Evolutionary conservation across 352 stramenopile genomes (phyloP).

Genomic region (Pythium volutum): DNA sequence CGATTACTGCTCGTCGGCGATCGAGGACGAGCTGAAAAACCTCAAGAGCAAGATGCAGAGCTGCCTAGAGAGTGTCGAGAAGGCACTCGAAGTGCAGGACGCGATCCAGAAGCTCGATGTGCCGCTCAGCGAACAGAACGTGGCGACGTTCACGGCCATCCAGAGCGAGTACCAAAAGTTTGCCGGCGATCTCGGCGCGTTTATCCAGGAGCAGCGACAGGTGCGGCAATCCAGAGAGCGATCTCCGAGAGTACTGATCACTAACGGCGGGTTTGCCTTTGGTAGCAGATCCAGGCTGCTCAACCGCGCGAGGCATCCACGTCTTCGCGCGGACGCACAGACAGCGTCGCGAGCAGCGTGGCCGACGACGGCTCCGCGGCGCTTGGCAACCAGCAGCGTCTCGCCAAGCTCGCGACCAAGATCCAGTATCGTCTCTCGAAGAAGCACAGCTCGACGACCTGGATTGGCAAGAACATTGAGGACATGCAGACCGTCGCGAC

Average conservation of each 20-base stretch:
- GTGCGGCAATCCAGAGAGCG: conserved; percentile 11
- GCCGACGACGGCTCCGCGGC: conserved; percentile 1
- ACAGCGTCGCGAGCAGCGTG: conserved; percentile 30
- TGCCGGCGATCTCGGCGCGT: conserved; percentile 38
- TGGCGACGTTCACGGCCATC: conserved; percentile 45
- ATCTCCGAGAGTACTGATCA: not conserved
- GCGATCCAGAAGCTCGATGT: conserved; percentile 62
- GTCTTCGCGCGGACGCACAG: conserved; percentile 16
- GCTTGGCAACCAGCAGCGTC: conserved; percentile 21
- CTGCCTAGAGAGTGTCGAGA: conserved; percentile 53
- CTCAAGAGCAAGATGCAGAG: conserved; percentile 58
- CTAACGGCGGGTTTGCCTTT: not conserved
- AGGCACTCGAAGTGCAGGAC: conserved; percentile 56
- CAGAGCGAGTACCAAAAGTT: conserved; percentile 54
- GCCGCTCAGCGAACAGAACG: conserved; percentile 53
- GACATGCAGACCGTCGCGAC: conserved; percentile 43
- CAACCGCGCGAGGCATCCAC: conserved; percentile 16
- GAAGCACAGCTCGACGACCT: conserved; percentile 52
- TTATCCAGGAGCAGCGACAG: conserved; percentile 60
- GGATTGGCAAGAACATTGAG: conserved; percentile 59
- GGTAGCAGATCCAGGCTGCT: conserved; percentile 35
- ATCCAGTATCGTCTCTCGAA: conserved; percentile 66
- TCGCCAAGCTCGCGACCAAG: conserved; percentile 43
- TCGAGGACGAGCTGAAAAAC: conserved; percentile 64
- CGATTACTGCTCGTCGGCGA: conserved; percentile 74